These are phyloP conservation scores for Coemansia sp. DNA, from an alignment of 192 early-diverging fungal genomes.

Conservation along the genomic window DNA sequence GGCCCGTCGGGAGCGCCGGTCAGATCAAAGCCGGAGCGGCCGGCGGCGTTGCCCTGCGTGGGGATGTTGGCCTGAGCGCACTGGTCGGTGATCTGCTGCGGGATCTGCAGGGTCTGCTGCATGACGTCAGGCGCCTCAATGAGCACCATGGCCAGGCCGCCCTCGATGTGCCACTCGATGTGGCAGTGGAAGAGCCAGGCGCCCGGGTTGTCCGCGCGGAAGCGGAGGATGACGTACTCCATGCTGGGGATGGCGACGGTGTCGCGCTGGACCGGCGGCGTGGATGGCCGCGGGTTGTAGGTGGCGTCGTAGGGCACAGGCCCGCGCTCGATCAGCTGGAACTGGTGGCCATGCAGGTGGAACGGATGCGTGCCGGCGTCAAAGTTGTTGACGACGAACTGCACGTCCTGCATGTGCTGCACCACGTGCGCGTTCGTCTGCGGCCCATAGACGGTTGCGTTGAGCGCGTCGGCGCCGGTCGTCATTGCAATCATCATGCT, in stretches of 20 bases:
- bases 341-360: slow-evolving; percentile 84
- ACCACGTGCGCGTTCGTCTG: slow-evolving; percentile 64
- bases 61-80: slow-evolving; percentile 63
- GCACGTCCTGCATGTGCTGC: slow-evolving; percentile 63
- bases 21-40: slow-evolving; percentile 67
- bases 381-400: slow-evolving; percentile 74
- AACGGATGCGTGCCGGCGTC: slow-evolving; percentile 75
- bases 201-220: slow-evolving; percentile 80
- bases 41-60: slow-evolving; percentile 71
- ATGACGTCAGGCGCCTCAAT: slow-evolving; percentile 72
- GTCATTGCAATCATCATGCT: slow-evolving; percentile 65
- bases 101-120: slow-evolving; percentile 56
- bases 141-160: slow-evolving; percentile 69
- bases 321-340: slow-evolving; percentile 74
- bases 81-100: slow-evolving; percentile 60
- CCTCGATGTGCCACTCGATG: slow-evolving; percentile 59
- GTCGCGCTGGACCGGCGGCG: slow-evolving; percentile 70
- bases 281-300: slow-evolving; percentile 39
- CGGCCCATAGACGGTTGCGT: slow-evolving; percentile 61
- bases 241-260: slow-evolving; percentile 68
- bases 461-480: slow-evolving; percentile 54
- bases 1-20: slow-evolving; percentile 58
- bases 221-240: slow-evolving; percentile 70
- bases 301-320: slow-evolving; percentile 59
- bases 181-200: slow-evolving; percentile 89